These are phyloP conservation scores for Royoungia palumana DNA, from an alignment of 768 basidiomycete genomes.

Conservation along the genomic window DNA sequence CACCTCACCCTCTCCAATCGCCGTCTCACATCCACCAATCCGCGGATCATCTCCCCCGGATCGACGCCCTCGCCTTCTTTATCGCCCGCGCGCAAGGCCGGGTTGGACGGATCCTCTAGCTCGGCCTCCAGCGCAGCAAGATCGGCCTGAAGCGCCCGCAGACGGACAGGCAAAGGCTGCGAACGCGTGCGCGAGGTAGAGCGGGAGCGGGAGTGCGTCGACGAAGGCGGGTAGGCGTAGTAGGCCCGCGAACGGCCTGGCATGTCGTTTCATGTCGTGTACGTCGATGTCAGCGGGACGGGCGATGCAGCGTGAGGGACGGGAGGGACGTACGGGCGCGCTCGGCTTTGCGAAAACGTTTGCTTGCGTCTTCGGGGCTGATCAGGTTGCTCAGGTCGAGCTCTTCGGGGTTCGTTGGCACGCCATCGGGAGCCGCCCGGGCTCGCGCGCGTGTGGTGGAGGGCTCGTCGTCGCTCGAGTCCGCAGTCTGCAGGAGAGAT, in stretches of 20 bases:
- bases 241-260: conserved; percentile 52
- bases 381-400: conserved; percentile 66
- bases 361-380: conserved; percentile 62
- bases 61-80: conserved; percentile 52
- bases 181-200: conserved; percentile 30
- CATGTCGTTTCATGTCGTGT: no score
- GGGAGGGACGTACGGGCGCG: conserved; percentile 43
- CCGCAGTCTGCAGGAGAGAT: conserved; percentile 45
- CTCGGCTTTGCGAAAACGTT: conserved; percentile 71
- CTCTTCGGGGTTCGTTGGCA: conserved; percentile 50
- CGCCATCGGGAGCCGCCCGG: conserved; percentile 33
- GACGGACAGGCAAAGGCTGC: conserved; percentile 51
- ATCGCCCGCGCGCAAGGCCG: conserved; percentile 56
- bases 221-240: conserved; percentile 70
- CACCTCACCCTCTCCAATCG: conserved; percentile 65
- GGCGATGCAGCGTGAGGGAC: no score
- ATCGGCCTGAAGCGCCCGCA: conserved; percentile 72
- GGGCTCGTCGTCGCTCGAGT: conserved; percentile 67
- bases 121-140: conserved; percentile 77
- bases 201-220: conserved; percentile 33
- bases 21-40: conserved; percentile 69
- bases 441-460: conserved; percentile 35
- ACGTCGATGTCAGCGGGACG: no score
- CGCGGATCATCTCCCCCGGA: conserved; percentile 72
- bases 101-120: conserved; percentile 77